A percentile compares a stretch with the other conserved stretches of the same genome.
Evolutionary conservation across 1,284 basidiomycete species (phyloP).

Genomic region (Melampsora abietis-canadensis): DNA sequence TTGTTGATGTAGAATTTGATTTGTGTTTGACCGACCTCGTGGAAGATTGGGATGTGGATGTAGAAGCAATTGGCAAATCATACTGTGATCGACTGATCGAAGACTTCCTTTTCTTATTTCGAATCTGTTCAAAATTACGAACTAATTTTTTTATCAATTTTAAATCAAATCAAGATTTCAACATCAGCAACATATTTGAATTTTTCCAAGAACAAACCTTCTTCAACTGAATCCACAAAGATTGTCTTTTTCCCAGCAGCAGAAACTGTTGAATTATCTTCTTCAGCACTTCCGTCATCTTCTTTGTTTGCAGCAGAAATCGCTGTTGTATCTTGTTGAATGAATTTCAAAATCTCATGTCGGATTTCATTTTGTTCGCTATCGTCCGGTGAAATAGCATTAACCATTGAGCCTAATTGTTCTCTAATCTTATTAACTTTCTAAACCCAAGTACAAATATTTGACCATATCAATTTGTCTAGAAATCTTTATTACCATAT

Average conservation of each 20-base stretch:
- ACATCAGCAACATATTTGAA: neutral
- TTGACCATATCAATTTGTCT: neutral
- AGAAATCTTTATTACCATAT: constrained; percentile 44
- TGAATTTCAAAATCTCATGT: constrained; percentile 20
- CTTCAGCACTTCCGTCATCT: neutral
- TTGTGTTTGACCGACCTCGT: neutral
- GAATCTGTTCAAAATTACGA: neutral
- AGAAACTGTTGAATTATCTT: neutral
- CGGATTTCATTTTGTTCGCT: neutral
- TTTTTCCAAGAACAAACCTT: neutral
- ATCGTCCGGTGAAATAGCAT: constrained; percentile 14
- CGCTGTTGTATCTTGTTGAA: constrained; percentile 26
- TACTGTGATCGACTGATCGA: neutral
- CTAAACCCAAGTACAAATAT: neutral
- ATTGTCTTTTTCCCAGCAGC: constrained; percentile 20
- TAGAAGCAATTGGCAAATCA: neutral
- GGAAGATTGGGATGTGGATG: neutral
- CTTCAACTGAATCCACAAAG: constrained; percentile 36
- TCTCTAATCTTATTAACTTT: constrained; percentile 36
- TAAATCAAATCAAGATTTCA: neutral
- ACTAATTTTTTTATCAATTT: neutral
- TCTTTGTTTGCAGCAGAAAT: constrained; percentile 17
- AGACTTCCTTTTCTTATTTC: neutral
- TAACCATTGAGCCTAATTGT: constrained; percentile 32
- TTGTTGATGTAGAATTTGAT: neutral